Base-by-base conservation (phyloP, 768 basidiomycete genomes). In the Imleria badia region DNA sequence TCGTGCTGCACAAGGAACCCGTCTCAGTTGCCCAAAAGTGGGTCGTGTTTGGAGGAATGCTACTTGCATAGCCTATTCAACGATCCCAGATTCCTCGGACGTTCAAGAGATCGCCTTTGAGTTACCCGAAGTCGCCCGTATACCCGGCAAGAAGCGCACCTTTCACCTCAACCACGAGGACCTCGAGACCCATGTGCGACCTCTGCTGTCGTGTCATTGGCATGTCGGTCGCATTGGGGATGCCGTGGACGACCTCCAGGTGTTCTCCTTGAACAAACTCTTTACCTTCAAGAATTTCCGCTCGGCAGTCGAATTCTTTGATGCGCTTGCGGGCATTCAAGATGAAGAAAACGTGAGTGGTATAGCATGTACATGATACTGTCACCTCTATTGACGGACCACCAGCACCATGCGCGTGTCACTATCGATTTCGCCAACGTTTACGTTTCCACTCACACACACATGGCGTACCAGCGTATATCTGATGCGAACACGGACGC, bases 151-250 rank as follows among this genome's bases (percentile, higher is more conserved):
- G 51, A 66, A 65, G 45, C 71, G 73, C 23, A 73, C 73, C 7
- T 67, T 68, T 33, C 73, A 74, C 57, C 63, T 80, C 50, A 42
- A 35, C 15, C 60, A 67, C 17, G 44, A 54, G 2, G 74, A 78
- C 14, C 54, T 76, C 13, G 62, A 68, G 23, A 48, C 52, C 19
- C 76, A 65, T 38, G 53, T 81, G 11, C 50, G 53, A 34, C 78
- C 79, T 3, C 67, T 81, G 9, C 66, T 74, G 56, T 60, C 58
- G 30, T 67, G 55, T 43, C 56, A 67, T 19, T 71, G 70, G 70
- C 60, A 65, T 26, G 54, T 71, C 14, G 54, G 48, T 34, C 60
- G 15, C n/a, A 43, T 67, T 3, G 51, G 49, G 8, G 38, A 41
- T 6, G 56, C 14, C 31, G 36, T 41, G 45, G 54, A 45, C 9